Percentiles rank a stretch among this genome's conserved stretches.
Conservation (phyloP, 2,329 filamentous ascomycete genomes). For the Dothistroma septosporum region DNA sequence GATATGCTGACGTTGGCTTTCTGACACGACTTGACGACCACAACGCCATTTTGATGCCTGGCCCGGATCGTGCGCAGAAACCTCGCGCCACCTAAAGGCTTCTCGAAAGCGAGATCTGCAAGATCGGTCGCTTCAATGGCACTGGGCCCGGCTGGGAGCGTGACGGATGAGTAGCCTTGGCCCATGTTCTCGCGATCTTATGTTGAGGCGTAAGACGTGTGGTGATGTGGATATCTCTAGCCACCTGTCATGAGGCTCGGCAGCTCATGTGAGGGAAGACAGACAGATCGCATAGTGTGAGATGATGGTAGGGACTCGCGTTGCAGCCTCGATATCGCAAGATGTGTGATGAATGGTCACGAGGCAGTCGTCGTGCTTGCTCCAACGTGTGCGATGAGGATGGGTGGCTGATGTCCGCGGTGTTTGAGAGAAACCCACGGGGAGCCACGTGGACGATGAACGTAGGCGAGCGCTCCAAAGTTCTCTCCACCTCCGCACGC, state of each 20-base stretch:
- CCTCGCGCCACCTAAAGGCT: conserved; percentile 81
- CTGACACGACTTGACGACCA: conserved; percentile 89
- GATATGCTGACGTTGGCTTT: conserved; percentile 84
- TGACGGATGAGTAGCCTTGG: conserved; percentile 84
- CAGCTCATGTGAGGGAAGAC: not conserved
- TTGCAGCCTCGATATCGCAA: not conserved
- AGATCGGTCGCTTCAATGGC: conserved; percentile 93
- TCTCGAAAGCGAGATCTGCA: conserved; percentile 85
- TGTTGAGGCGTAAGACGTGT: not conserved
- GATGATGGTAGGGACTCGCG: not conserved
- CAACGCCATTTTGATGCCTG: conserved; percentile 81
- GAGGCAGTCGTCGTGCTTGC: not conserved
- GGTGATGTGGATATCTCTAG: not conserved
- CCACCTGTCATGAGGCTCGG: not conserved
- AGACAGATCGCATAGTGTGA: not conserved
- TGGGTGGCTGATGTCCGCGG: not conserved
- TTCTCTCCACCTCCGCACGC: too few relatives aligned
- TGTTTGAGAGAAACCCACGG: not conserved
- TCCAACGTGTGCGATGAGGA: not conserved
- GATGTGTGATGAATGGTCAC: not conserved
- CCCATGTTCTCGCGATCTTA: conserved; percentile 62
- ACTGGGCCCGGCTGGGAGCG: conserved; percentile 83
- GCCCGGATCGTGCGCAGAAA: conserved; percentile 97
- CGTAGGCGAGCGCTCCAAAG: too few relatives aligned
- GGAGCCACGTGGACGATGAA: too few relatives aligned